Conservation (phyloP, 1,284 basidiomycete genomes). For the Rhodotorula sp. region DNA sequence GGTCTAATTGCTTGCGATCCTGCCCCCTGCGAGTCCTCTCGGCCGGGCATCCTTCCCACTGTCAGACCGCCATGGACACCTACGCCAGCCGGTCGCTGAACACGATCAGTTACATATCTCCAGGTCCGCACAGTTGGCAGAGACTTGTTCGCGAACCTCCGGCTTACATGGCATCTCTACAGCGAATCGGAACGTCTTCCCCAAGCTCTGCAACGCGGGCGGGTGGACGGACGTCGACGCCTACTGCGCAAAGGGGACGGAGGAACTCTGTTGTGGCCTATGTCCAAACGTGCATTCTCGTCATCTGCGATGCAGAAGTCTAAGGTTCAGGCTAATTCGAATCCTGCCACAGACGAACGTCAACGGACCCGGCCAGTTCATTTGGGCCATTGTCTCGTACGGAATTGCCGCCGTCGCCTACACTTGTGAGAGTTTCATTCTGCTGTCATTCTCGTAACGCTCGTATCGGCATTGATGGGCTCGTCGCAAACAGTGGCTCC, state of each 20-base stretch:
- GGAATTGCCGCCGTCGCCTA: not conserved
- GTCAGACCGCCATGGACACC: slow-evolving; percentile 3
- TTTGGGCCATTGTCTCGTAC: slow-evolving; percentile 14
- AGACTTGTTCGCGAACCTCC: not conserved
- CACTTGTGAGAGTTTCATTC: not conserved
- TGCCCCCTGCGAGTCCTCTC: too few species aligned
- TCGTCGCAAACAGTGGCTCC: not conserved
- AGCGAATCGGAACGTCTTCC: slow-evolving; percentile 5
- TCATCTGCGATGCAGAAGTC: not conserved
- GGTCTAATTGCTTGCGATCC: too few species aligned
- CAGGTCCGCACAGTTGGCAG: not conserved
- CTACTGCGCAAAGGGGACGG: slow-evolving; percentile 9
- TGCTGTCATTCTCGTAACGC: too few species aligned
- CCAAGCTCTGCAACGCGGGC: not conserved
- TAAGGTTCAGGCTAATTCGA: not conserved
- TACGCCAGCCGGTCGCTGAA: slow-evolving; percentile 14
- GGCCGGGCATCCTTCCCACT: not conserved
- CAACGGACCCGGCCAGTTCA: slow-evolving; percentile 11
- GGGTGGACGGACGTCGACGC: slow-evolving; percentile 16
- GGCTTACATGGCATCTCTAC: not conserved
- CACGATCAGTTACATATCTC: slow-evolving; percentile 5
- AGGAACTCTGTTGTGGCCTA: slow-evolving; percentile 6
- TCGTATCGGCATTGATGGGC: too few species aligned
- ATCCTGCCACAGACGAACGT: slow-evolving; percentile 1
- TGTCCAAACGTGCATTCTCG: slow-evolving; percentile 1